Conservation (phyloP, 441 rosid genomes). For the Viola pubescens region DNA sequence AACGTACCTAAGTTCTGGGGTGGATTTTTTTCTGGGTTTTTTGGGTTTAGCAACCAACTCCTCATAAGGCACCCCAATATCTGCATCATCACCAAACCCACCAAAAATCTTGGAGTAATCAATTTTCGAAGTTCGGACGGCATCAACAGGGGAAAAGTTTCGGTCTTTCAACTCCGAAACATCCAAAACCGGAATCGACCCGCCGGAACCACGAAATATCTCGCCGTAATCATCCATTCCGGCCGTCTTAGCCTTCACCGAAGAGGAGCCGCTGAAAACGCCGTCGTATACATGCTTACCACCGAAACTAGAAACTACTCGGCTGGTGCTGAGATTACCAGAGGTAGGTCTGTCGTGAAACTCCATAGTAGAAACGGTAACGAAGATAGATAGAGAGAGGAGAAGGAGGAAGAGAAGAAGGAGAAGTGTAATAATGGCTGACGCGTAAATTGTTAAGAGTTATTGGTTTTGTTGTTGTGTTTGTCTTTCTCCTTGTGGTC, state of each 20-base stretch:
- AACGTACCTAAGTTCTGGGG: conserved; percentile 28
- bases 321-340: conserved; percentile 38
- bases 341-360: conserved; percentile 24
- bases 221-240: conserved; percentile 57
- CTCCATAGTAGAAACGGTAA: conserved; percentile 38
- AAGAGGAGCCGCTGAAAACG: conserved; percentile 38
- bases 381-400: neutral
- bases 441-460: neutral
- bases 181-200: conserved; percentile 80
- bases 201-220: conserved; percentile 54
- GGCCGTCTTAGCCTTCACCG: conserved; percentile 23
- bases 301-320: conserved; percentile 26
- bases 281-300: conserved; percentile 75
- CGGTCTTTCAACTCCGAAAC: conserved; percentile 58
- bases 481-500: neutral
- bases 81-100: conserved; percentile 40
- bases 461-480: neutral
- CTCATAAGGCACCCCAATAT: conserved; percentile 46
- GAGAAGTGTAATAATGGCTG: neutral
- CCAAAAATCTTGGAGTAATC: conserved; percentile 82
- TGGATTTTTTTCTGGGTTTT: conserved; percentile 9
- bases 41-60: conserved; percentile 40
- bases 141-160: conserved; percentile 37
- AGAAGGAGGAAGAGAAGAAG: too few species aligned
- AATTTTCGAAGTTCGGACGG: conserved; percentile 39